phyloP scores from a whole-genome alignment of 2,329 filamentous ascomycete genomes.

The Neoascochyta sp. region DNA sequence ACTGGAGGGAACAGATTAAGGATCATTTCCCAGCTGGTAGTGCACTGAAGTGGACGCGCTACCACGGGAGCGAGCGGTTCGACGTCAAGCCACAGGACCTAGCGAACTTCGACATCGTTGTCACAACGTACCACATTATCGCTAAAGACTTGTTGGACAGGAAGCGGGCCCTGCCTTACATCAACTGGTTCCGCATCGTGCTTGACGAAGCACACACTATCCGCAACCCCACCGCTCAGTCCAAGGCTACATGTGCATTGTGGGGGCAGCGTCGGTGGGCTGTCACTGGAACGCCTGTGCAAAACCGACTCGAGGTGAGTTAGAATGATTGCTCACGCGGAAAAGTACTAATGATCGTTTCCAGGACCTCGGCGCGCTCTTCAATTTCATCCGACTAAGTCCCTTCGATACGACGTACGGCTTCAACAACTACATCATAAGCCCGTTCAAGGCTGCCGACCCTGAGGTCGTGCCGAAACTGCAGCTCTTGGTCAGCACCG shows the following conservation, averaged over 20 bases:
- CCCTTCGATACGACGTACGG: slow-evolving; percentile 76
- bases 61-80: slow-evolving; percentile 77
- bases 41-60: slow-evolving; percentile 69
- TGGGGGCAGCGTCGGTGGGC: slow-evolving; percentile 85
- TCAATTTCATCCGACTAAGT: slow-evolving; percentile 77
- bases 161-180: slow-evolving; percentile 66
- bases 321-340: slow-evolving; percentile 32
- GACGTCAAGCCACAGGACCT: slow-evolving; percentile 59
- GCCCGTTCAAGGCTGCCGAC: slow-evolving; percentile 83
- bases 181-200: slow-evolving; percentile 91
- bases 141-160: slow-evolving; percentile 65
- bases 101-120: slow-evolving; percentile 72
- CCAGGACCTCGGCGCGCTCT: slow-evolving; percentile 73
- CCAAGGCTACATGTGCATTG: slow-evolving; percentile 77
- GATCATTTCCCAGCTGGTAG: slow-evolving; percentile 64
- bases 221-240: slow-evolving; percentile 78
- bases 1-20: slow-evolving; percentile 91
- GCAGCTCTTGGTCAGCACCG: slow-evolving; percentile 85
- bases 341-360: slow-evolving; percentile 1
- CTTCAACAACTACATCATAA: slow-evolving; percentile 76
- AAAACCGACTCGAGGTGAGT: slow-evolving; percentile 68
- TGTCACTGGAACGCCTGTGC: slow-evolving; percentile 93
- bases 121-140: slow-evolving; percentile 90
- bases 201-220: slow-evolving; percentile 95
- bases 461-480: slow-evolving; percentile 79